Evolutionary conservation across 371 early-diverging fungal species (phyloP), one percentile per base, ranked within the genome.

Genomic region (Rhizopus delemar): DNA sequence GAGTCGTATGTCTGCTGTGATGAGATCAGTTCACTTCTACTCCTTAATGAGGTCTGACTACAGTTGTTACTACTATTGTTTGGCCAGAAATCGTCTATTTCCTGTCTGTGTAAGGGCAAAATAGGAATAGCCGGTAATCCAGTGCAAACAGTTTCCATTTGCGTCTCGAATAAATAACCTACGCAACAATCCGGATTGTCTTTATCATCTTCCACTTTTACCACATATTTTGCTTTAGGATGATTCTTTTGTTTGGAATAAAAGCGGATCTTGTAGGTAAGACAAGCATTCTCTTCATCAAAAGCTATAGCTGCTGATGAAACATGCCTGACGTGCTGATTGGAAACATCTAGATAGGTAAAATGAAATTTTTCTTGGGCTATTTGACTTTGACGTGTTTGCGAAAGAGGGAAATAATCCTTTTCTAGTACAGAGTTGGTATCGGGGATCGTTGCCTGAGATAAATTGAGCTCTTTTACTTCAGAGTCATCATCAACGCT

Each of bases 231-330:
- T 2, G 59, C 60, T 22, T 54, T 59, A 0, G 62, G 61, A 59
- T 77, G 73, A 12, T 53, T 11, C 7, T 39, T 16, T 50, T 74
- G 78, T 8, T 46, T 34, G 2, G 66, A 35, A 31, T 65, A 64
- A 39, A 68, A 78, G 5, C 58, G 63, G 9, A 78, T 59, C 38
- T 63, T 66, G 58, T 75, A 72, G n/a, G 56, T 22, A n/a, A 71
- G 33, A 4, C 63, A 41, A 3, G 32, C 29, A 7, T 60, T 29
- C 1, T 12, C 50, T 57, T 57, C 63, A 48, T 68, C 62, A n/a
- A 75, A 46, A 2, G 61, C 52, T 7, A 72, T 49, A 5, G 53
- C 61, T 35, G 80, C 80, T 39, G 72, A 59, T 1, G 65, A 56
- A 3, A 56, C 39, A 35, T 67, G 70, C 5, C 63, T 39, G 0